Percentiles rank a stretch among this genome's conserved stretches.
These are phyloP conservation scores for Metarhizium robertsii DNA, from an alignment of 2,329 filamentous ascomycete species.

Conservation along the genomic window DNA sequence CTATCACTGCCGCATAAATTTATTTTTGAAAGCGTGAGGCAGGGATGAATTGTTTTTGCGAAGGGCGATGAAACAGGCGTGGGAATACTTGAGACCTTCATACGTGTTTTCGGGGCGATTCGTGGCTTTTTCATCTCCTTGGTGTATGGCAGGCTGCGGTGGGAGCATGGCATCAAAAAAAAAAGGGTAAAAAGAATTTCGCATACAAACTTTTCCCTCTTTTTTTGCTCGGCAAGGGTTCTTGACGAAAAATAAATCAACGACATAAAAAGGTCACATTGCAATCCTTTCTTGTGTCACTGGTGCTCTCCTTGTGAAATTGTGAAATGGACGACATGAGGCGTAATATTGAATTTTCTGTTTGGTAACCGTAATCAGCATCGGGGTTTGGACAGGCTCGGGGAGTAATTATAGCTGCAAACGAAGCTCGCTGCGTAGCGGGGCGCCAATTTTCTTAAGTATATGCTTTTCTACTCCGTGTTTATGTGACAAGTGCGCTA, in stretches of 20 bases:
- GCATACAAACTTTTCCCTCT: constrained; percentile 19
- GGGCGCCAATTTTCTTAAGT: no score
- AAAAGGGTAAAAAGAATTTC: constrained; percentile 18
- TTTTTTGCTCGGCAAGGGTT: constrained; percentile 22
- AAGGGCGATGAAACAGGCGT: constrained; percentile 3
- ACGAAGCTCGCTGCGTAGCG: no score
- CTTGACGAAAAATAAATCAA: constrained; percentile 26
- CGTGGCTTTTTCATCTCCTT: constrained; percentile 29
- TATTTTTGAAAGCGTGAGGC: constrained; percentile 13
- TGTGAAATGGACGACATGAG: not conserved
- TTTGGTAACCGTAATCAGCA: not conserved
- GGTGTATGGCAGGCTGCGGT: constrained; percentile 29
- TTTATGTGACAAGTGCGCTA: no score
- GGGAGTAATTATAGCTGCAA: not conserved
- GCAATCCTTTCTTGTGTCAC: not conserved
- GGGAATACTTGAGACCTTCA: constrained; percentile 7
- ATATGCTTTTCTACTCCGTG: no score
- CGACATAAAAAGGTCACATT: constrained; percentile 1
- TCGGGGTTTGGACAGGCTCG: no score
- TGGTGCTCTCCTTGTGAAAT: not conserved
- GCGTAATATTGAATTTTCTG: not conserved
- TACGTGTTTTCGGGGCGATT: constrained; percentile 12
- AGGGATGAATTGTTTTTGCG: constrained; percentile 5
- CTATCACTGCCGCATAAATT: constrained; percentile 53
- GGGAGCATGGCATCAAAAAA: constrained; percentile 27